Evolutionary conservation across 805 yeast genomes (phyloP), one percentile per base, ranked within the genome.

Genomic region (Teunomyces aglyptinius): DNA sequence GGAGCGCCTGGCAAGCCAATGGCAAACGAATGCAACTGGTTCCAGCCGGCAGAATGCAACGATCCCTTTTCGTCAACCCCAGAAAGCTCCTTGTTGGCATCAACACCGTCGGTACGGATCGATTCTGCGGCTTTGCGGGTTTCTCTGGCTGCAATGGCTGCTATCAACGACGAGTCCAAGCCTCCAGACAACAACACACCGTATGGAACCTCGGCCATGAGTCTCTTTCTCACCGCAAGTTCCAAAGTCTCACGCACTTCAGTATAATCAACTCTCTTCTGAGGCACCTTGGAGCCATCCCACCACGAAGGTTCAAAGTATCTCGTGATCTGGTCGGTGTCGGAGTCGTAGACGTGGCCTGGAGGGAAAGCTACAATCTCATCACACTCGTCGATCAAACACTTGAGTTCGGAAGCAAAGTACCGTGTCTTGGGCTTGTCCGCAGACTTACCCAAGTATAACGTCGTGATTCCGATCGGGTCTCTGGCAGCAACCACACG

Each of bases 191-290:
- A 77, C 58, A 94, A 76, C 40, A 94, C 99, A 75, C 99, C 99
- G 70, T 89, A 94, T 47, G 99, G 98, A 51, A 94, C 99, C 77
- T 94, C 99, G 47, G 98, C 94, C 99, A 94, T 94, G 62, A 94
- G 81, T 80, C 99, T 86, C 87, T 94, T 94, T 78, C 99, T 86
- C 46, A 94, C 99, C 41, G 99, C 90, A 73, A 86, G 74, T 71
- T 94, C 99, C 65, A 94, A 80, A 42, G 88, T 68, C 60, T 84
- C 86, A 70, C 97, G 85, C 51, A 94, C 80, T 49, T 71, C 58
- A 60, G 66, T 81, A 64, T 76, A 82, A 66, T 92, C 96, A 39
- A 86, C 88, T 38, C 84, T 89, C 49, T 79, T 78, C 35, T 85
- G 67, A 56, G 99, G 96, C 53, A 87, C 78, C 64, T 77, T 77